Evolutionary conservation across 768 basidiomycete species (phyloP), one percentile per base, ranked within the genome.

Genomic region (Tephrocybe sp.): DNA sequence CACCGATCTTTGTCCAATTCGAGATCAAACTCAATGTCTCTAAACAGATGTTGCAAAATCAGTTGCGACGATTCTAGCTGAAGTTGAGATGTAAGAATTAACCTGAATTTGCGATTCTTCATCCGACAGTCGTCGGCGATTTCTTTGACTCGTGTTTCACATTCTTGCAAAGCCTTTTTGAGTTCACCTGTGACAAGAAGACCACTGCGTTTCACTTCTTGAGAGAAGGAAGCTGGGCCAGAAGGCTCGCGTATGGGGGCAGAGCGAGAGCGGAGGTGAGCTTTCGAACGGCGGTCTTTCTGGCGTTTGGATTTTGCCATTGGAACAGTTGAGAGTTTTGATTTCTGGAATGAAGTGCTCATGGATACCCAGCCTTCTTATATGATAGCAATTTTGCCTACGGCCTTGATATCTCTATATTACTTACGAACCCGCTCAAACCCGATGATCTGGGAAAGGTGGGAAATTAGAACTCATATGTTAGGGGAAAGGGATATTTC

Each of bases 21-120:
- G 5, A 80, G 61, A 57, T 83, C 82, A 50, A 82, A 83, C 56
- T 80, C 80, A 20, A 78, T 65, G 63, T 83, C 82, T 58, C 82
- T 80, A 26, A 36, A 15, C 15, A 15, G 34, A 45, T 49, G 17
- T 12, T 17, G 18, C 26, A 49, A 38, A 69, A n/a, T 51, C 7
- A 9, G 15, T 4, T 36, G 34, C 15, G 15, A 36, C 6, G 8
- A 36, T n/a, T n/a, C n/a, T n/a, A n/a, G n/a, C n/a, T n/a, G n/a
- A n/a, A n/a, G n/a, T n/a, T n/a, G n/a, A 12, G 15, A n/a, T 9
- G 15, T 5, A 36, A 12, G 34, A 36, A 14, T 14, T 36, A 14
- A 80, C 79, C 81, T 66, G 62, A 79, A 81, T 53, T 76, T 77
- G 32, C 77, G 62, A 55, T 83, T 83, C 53, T 71, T 36, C 15